These are phyloP conservation scores for Beauveria asiatica DNA, from an alignment of 2,329 filamentous ascomycete genomes.

Conservation along the genomic window DNA sequence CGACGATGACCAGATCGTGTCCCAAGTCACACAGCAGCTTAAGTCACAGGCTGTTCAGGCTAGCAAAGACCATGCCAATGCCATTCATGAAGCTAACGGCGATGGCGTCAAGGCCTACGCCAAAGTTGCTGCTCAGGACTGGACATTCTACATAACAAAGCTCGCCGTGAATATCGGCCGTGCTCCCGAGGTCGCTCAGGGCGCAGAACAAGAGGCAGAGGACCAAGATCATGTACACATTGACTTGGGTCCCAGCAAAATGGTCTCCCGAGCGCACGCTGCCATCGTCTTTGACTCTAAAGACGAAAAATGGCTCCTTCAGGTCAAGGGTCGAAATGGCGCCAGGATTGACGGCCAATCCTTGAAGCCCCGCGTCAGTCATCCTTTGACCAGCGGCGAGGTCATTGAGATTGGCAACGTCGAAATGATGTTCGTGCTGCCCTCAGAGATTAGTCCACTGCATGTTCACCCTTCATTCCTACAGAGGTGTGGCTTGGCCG, in stretches of 20 bases:
- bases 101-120: conserved; percentile 67
- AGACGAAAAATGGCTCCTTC: conserved; percentile 68
- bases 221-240: conserved; percentile 62
- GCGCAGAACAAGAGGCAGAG: conserved; percentile 35
- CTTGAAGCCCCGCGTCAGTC: conserved; percentile 58
- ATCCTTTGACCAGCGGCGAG: conserved; percentile 70
- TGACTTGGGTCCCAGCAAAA: conserved; percentile 77
- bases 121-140: conserved; percentile 72
- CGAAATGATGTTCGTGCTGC: conserved; percentile 99
- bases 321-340: conserved; percentile 86
- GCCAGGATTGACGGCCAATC: conserved; percentile 70
- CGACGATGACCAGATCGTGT: conserved; percentile 48
- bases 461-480: conserved; percentile 62
- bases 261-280: conserved; percentile 70
- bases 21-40: conserved; percentile 46
- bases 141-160: conserved; percentile 76
- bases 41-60: conserved; percentile 45
- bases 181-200: conserved; percentile 42
- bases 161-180: conserved; percentile 70
- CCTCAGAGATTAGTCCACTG: conserved; percentile 58
- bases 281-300: conserved; percentile 64
- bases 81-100: conserved; percentile 51
- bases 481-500: conserved; percentile 52
- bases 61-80: conserved; percentile 54
- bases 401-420: conserved; percentile 87